Conservation (phyloP, 2,329 filamentous ascomycete genomes). For the Thelonectria rubi region DNA sequence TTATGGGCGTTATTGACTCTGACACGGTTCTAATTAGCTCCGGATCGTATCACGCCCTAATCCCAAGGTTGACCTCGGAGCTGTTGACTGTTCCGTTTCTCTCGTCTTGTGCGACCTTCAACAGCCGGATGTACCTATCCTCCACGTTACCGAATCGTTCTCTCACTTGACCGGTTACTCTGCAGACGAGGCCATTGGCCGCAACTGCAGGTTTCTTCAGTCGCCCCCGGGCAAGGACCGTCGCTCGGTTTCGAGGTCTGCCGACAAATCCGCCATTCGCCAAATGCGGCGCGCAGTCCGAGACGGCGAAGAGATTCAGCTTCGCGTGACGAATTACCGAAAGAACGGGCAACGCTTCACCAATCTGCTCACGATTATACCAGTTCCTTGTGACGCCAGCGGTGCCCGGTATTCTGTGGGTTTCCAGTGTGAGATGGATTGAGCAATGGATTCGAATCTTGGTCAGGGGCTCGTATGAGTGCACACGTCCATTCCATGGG, state of each 20-base stretch:
- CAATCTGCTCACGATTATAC: conserved; percentile 87
- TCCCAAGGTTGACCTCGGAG: conserved; percentile 80
- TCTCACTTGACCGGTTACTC: conserved; percentile 81
- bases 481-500: too few relatives aligned
- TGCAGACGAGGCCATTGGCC: conserved; percentile 75
- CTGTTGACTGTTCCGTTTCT: conserved; percentile 85
- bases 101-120: conserved; percentile 83
- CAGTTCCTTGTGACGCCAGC: conserved; percentile 72
- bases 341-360: conserved; percentile 82
- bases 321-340: conserved; percentile 78
- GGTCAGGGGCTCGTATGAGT: not conserved
- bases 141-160: conserved; percentile 87
- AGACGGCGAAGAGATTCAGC: conserved; percentile 56
- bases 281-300: conserved; percentile 59
- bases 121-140: conserved; percentile 78
- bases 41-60: conserved; percentile 75
- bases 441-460: not conserved
- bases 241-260: conserved; percentile 19
- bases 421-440: conserved; percentile 76
- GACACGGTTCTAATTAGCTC: conserved; percentile 48
- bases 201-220: conserved; percentile 88
- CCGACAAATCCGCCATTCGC: conserved; percentile 63
- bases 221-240: conserved; percentile 66
- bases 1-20: not conserved
- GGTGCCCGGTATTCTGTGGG: conserved; percentile 80